Base-by-base conservation (phyloP, 225 moss, liverwort and hornwort species). In the Rhytidiadelphus loreus region DNA sequence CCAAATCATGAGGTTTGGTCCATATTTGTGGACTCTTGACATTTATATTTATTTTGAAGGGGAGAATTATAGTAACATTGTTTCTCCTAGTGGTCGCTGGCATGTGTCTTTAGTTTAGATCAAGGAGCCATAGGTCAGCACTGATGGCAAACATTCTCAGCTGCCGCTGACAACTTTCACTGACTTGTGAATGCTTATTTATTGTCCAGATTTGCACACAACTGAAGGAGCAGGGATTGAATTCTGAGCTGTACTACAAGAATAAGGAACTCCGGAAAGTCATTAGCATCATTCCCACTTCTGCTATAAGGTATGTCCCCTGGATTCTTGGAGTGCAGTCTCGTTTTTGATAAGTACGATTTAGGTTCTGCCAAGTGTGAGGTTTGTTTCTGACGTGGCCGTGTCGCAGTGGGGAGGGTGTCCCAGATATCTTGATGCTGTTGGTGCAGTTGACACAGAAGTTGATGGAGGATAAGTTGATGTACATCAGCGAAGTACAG, bases 381-480 rank as follows among this genome's bases (percentile, higher is more conserved):
- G 48, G 19, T 76, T 57, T 77, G 55, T 81, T 84, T 28, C 80
- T 91, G 66, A 93, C 77, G 46, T 82, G 23, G 25, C 71, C 86
- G 52, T 92, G 77, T 85, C 66, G 87, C 95, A 98, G 98, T 93
- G 98, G 98, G 86, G 98, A 99, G 94, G 98, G 98, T 89, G 93
- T 97, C 70, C 98, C 98, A 82, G 98, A 99, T 90, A 95, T 99
- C 88, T 95, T 99, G 88, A 97, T 99, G 98, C 92, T 99, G 68
- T 91, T 99, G 90, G 93, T 99, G 75, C 98, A 97, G 89, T 87
- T 99, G 90, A 99, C 98, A 69, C 98, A 99, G 89, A 99, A 95
- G 91, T 93, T 99, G 97, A 99, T 99, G 98, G 98, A 99, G 92
- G 97, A 99, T 61, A 99, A 99, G 88, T 94, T 99, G 86, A 99